phyloP scores from a whole-genome alignment of 1,284 basidiomycete genomes.

The Naganishia liquefaciens region DNA sequence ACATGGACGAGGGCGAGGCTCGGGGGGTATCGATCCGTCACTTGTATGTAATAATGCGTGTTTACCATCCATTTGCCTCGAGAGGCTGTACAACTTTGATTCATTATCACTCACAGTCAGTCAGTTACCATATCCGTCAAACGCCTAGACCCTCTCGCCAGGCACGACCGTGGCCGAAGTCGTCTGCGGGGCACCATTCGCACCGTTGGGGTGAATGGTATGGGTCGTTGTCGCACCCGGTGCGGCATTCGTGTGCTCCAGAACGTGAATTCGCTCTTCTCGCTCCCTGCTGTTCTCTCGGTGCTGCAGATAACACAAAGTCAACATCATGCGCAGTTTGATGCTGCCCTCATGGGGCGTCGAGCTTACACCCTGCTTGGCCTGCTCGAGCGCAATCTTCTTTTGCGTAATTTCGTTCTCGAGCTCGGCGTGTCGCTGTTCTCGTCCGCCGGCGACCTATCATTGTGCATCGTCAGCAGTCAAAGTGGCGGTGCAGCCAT shows the following conservation, averaged over 20 bases:
- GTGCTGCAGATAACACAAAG: slow-evolving; percentile 17
- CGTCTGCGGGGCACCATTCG: neutral
- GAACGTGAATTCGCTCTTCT: slow-evolving; percentile 24
- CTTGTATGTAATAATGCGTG: too few species aligned
- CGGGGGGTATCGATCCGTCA: too few species aligned
- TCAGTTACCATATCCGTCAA: neutral
- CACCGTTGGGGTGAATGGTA: neutral
- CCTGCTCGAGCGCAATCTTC: slow-evolving; percentile 33
- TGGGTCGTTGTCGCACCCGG: slow-evolving; percentile 6
- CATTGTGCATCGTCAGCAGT: neutral
- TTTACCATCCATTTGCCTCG: neutral
- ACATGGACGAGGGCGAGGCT: too few species aligned
- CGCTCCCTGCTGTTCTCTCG: slow-evolving; percentile 24
- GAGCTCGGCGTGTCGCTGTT: slow-evolving; percentile 22
- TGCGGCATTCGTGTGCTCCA: slow-evolving; percentile 5
- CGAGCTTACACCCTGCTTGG: slow-evolving; percentile 25
- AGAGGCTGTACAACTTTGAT: neutral
- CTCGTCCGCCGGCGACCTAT: slow-evolving; percentile 27
- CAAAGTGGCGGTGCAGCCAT: neutral
- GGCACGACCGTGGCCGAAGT: slow-evolving; percentile 1
- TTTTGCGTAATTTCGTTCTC: slow-evolving; percentile 33
- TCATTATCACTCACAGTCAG: too few species aligned
- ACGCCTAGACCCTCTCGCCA: neutral
- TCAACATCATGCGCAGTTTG: too few species aligned
- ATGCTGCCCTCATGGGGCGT: too few species aligned